Evolutionary conservation across 2,329 filamentous ascomycete genomes (phyloP), one percentile per base, ranked within the genome.

Genomic region (Fusarium sp.): DNA sequence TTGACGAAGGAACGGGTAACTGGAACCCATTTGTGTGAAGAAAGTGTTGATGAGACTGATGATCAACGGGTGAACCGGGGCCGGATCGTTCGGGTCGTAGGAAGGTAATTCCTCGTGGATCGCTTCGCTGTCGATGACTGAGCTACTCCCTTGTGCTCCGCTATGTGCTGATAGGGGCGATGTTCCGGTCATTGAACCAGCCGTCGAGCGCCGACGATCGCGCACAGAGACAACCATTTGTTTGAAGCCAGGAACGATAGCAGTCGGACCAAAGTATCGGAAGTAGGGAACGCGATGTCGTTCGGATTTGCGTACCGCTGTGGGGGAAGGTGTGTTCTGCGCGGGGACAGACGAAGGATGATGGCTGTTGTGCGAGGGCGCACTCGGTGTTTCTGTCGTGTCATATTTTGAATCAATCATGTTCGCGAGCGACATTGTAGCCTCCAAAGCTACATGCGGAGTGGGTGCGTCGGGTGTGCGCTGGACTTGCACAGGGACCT

Each of bases 241-340:
- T 79, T 97, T 97, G 81, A 94, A 97, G 23, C 93, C 93, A 2
- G 93, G 93, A 53, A 96, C 92, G 74, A 97, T 97, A 66, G 93
- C 94, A 1, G 94, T 97, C 0, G 93, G 92, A 0, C 93, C 94
- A 76, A 97, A 96, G 79, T 96, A 97, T 63, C 94, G 86, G 74
- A 97, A 97, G 77, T 96, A 97, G 0, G 93, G 93, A 67, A 97
- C 92, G 55, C 91, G 86, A 74, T 91, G 83, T 64, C 86, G 83
- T 76, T 86, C 83, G 31, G 82, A 78, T 71, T 86, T 82, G 65
- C 86, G 81, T 50, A 84, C 78, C 12, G 80, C 73, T 2, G 84
- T 67, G 4, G 72, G 83, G 23, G 84, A 86, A 30, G 78, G 67
- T 16, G 73, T 42, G 37, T 76, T 74, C 41, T 74, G 74, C 3